Evolutionary conservation across 345 rosid species (phyloP), one percentile per base, ranked within the genome.

Genomic region (Adansonia digitata): DNA sequence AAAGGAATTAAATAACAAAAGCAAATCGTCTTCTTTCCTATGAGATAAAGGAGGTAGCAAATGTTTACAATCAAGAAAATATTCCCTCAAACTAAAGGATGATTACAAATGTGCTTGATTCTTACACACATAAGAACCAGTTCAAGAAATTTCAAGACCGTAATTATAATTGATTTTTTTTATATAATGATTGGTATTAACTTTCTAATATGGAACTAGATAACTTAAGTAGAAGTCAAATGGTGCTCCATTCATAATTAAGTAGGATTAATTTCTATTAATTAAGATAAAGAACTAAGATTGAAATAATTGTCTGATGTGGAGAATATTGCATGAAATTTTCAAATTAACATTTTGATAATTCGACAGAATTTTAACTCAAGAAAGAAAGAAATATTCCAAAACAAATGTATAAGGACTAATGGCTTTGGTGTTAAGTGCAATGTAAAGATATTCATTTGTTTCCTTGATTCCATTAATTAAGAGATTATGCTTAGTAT

Each of bases 391-490:
- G 15, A 42, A 42, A 73, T 56, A 74, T 81, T 83, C 72, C 42
- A 64, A 73, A 15, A 62, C 53, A 66, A 69, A 52, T 66, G 77
- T 64, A 40, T 9, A 71, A 68, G 20, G 65, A 22, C 26, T 13
- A 78, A 52, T 69, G 82, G 74, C 18, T 61, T 18, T 64, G 71
- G 55, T 37, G 60, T 29, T 73, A n/a, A 81, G 52, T 75, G 76
- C 46, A 66, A 40, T 45, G 48, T 26, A 57, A 57, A 71, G 69
- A 26, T 39, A 75, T 7, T 18, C 42, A 40, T 61, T 24, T 82
- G 84, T 75, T 82, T 81, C 84, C 81, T 82, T 65, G 88, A 85
- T 80, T 81, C 84, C 80, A 72, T 85, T 80, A 74, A 27, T 45
- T 78, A 80, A 69, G 74, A 74, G 69, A 77, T 78, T 69, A 69